Percentiles rank a stretch among this genome's conserved stretches.
Evolutionary conservation across 192 early-diverging fungal genomes (phyloP).

Genomic region (Backusella psychrophila): DNA sequence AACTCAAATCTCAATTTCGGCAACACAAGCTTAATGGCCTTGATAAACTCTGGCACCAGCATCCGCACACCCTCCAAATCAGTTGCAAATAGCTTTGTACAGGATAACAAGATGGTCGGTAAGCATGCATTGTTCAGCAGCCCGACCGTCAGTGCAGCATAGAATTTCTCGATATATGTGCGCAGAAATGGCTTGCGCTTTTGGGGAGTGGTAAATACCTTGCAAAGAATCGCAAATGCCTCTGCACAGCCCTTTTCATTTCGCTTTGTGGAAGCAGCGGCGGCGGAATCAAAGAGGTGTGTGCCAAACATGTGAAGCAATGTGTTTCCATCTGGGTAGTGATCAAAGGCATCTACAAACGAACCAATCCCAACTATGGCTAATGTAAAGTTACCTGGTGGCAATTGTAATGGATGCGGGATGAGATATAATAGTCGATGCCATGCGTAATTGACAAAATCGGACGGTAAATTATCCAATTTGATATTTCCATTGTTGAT

Average conservation of each 20-base stretch:
- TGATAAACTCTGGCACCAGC: slow-evolving; percentile 71
- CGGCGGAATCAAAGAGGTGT: slow-evolving; percentile 74
- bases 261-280: slow-evolving; percentile 23
- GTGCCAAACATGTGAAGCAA: slow-evolving; percentile 80
- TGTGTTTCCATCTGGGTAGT: slow-evolving; percentile 68
- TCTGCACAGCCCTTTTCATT: slow-evolving; percentile 58
- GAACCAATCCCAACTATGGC: slow-evolving; percentile 56
- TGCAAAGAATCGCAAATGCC: slow-evolving; percentile 71
- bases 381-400: slow-evolving; percentile 46
- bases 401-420: slow-evolving; percentile 48
- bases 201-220: slow-evolving; percentile 73
- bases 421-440: slow-evolving; percentile 62
- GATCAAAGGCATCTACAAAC: slow-evolving; percentile 46
- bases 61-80: slow-evolving; percentile 72
- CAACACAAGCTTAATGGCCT: slow-evolving; percentile 63
- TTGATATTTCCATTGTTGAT: slow-evolving; percentile 55
- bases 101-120: slow-evolving; percentile 68
- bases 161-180: slow-evolving; percentile 74
- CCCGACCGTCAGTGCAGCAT: slow-evolving; percentile 60
- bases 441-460: slow-evolving; percentile 76
- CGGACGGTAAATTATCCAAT: slow-evolving; percentile 54
- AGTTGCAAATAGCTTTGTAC: slow-evolving; percentile 56
- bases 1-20: slow-evolving; percentile 43
- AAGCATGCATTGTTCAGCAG: slow-evolving; percentile 58
- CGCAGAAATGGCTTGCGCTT: slow-evolving; percentile 50